Evolutionary conservation across 2,329 filamentous ascomycete species (phyloP).

Genomic region (Chaetomiaceae sp.): DNA sequence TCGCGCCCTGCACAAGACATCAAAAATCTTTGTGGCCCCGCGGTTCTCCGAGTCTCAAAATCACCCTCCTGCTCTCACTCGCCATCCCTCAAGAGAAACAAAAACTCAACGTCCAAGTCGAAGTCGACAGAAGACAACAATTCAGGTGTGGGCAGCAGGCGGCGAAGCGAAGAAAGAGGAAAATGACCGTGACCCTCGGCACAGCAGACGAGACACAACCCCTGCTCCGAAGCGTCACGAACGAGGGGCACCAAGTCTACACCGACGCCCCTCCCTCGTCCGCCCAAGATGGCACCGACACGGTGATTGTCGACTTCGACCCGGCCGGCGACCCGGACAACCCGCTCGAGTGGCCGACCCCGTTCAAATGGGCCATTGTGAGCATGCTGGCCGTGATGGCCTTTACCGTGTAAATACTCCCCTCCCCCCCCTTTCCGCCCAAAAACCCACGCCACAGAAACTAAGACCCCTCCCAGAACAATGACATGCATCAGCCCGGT

Average conservation of each 20-base stretch:
- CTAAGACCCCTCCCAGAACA: slow-evolving; percentile 36
- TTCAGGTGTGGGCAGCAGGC: neutral
- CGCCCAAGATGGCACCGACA: neutral
- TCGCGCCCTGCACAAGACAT: neutral
- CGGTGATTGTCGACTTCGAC: slow-evolving; percentile 38
- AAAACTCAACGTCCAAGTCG: no score
- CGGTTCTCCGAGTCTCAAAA: neutral
- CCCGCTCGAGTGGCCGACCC: slow-evolving; percentile 47
- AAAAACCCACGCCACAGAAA: neutral
- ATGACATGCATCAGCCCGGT: slow-evolving; percentile 55
- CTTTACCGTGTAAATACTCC: slow-evolving; percentile 48
- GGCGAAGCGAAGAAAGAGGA: neutral
- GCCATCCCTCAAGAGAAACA: neutral
- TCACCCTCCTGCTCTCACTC: no score
- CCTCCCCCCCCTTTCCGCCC: neutral
- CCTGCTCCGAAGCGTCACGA: slow-evolving; percentile 15
- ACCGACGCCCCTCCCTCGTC: neutral
- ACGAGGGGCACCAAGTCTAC: slow-evolving; percentile 17
- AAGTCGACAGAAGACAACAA: neutral
- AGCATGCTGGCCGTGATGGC: slow-evolving; percentile 48
- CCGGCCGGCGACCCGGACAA: slow-evolving; percentile 45
- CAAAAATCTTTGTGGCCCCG: neutral
- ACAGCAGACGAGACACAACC: slow-evolving; percentile 20
- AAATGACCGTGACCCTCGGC: slow-evolving; percentile 14
- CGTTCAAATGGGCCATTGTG: slow-evolving; percentile 52